These are phyloP conservation scores for Ruellia speciosa DNA, from an alignment of 305 asterid genomes.

Conservation along the genomic window DNA sequence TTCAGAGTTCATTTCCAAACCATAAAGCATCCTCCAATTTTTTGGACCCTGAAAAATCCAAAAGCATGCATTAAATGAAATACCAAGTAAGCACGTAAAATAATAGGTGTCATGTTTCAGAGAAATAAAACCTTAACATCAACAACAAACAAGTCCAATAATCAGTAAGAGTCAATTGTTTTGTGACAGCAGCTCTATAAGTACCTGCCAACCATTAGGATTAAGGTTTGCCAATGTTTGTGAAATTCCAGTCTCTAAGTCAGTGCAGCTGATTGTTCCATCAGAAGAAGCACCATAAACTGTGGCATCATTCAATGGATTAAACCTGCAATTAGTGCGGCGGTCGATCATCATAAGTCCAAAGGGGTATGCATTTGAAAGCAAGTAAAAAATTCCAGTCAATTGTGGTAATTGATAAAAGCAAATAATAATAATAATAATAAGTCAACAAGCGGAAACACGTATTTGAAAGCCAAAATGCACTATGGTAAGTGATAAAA, in stretches of 20 bases:
- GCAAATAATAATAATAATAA: background rate
- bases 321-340: constrained; percentile 46
- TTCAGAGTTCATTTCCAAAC: constrained; percentile 77
- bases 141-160: background rate
- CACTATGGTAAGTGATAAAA: background rate
- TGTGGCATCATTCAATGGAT: constrained; percentile 67
- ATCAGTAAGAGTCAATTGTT: background rate
- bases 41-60: constrained; percentile 60
- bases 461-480: background rate
- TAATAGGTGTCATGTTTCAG: background rate
- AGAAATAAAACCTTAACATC: background rate
- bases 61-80: constrained; percentile 4
- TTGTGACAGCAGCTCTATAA: background rate
- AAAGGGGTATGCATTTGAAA: background rate
- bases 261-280: constrained; percentile 86
- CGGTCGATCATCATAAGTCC: constrained; percentile 12
- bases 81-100: background rate
- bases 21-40: constrained; percentile 90
- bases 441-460: too few relatives aligned
- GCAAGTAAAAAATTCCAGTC: too few relatives aligned
- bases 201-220: constrained; percentile 97
- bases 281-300: constrained; percentile 88
- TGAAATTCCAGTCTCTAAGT: constrained; percentile 87
- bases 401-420: too few relatives aligned
- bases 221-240: constrained; percentile 67